A percentile compares a stretch with the other conserved stretches of the same genome.
Conservation (phyloP, 441 rosid species). For the Bocquillonia castaneifolia region DNA sequence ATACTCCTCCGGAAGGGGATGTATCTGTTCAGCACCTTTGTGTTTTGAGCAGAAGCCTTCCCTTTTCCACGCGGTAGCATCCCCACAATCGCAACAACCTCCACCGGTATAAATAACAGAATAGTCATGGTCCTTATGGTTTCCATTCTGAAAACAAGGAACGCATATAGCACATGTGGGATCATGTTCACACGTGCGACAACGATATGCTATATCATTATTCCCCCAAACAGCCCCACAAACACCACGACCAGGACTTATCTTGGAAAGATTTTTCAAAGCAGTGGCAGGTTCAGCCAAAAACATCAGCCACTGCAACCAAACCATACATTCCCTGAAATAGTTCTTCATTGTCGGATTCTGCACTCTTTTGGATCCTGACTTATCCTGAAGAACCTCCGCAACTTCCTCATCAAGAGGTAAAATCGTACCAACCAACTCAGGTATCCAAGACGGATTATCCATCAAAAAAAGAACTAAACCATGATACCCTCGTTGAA, state of each 20-base stretch:
- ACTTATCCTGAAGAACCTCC: conserved; percentile 35
- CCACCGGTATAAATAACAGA: conserved; percentile 75
- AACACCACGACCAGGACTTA: conserved; percentile 67
- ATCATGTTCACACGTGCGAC: conserved; percentile 83
- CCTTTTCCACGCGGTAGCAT: conserved; percentile 89
- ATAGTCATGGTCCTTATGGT: conserved; percentile 78
- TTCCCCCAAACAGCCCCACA: conserved; percentile 97
- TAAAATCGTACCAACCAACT: conserved; percentile 56
- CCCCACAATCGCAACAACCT: conserved; percentile 99
- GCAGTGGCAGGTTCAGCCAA: conserved; percentile 51
- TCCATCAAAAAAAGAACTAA: conserved; percentile 48
- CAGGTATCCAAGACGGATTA: conserved; percentile 37
- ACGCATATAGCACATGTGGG: conserved; percentile 96
- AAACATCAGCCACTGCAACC: conserved; percentile 96
- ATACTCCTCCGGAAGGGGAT: conserved; percentile 66
- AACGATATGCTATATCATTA: conserved; percentile 84
- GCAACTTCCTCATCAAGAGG: conserved; percentile 70
- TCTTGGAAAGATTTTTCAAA: conserved; percentile 44
- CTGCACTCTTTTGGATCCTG: conserved; percentile 29
- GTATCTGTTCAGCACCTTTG: conserved; percentile 93
- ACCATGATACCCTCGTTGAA: conserved; percentile 39
- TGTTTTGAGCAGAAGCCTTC: conserved; percentile 93
- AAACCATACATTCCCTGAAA: conserved; percentile 58
- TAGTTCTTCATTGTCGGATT: conserved; percentile 35
- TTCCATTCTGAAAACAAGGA: conserved; percentile 84